These are phyloP conservation scores for Acrasis kona DNA, from an alignment of 78 protist genomes.

Conservation along the genomic window DNA sequence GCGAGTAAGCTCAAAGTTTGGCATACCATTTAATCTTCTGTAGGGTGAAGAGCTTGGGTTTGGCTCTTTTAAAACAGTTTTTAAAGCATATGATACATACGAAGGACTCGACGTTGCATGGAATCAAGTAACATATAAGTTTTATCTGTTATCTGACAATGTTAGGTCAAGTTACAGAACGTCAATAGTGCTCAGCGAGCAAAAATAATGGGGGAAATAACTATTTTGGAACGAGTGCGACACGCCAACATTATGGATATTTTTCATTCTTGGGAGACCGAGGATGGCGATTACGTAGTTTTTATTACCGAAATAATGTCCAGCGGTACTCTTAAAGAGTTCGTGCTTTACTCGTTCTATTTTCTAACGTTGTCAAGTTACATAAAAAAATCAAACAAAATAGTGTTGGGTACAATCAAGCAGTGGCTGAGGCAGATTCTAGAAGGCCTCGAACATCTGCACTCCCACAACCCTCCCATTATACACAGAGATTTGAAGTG, in stretches of 20 bases:
- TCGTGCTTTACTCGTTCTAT: no score
- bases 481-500: conserved; percentile 94
- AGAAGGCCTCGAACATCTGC: conserved; percentile 68
- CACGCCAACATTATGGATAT: conserved; percentile 54
- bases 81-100: conserved; percentile 53
- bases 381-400: conserved; percentile 7
- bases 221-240: conserved; percentile 22
- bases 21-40: no score
- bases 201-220: conserved; percentile 25
- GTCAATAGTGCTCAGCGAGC: background rate
- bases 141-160: no score
- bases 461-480: conserved; percentile 49
- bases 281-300: background rate
- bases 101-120: conserved; percentile 82
- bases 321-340: conserved; percentile 68
- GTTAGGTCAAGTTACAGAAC: background rate
- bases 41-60: background rate
- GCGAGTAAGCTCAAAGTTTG: no score
- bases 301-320: conserved; percentile 86
- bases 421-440: conserved; percentile 73
- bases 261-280: conserved; percentile 38
- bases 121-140: conserved; percentile 38
- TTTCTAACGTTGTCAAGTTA: no score
- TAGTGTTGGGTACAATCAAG: conserved; percentile 11
- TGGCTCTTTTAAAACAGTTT: background rate